phyloP scores from a whole-genome alignment of 2,329 filamentous ascomycete genomes.

The Teratosphaeria nubilosa region DNA sequence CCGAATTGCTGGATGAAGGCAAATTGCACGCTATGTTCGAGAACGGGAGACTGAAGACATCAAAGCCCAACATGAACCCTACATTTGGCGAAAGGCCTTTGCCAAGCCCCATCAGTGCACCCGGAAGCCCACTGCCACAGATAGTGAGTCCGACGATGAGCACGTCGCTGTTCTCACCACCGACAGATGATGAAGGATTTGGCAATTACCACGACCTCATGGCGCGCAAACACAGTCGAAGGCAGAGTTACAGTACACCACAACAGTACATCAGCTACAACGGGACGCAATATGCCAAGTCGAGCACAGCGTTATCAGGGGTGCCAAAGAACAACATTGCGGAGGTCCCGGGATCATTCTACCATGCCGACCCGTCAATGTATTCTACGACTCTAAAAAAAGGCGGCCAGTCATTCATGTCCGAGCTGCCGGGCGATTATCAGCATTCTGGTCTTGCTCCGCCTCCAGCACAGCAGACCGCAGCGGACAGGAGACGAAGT shows the following conservation, averaged over 20 bases:
- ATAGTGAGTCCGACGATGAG: slow-evolving; percentile 3
- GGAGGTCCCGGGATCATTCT: slow-evolving; percentile 34
- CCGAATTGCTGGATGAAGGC: slow-evolving; percentile 53
- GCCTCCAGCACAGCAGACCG: slow-evolving; percentile 1
- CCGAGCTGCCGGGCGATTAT: slow-evolving; percentile 20
- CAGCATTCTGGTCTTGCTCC: slow-evolving; percentile 4
- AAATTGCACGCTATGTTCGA: slow-evolving; percentile 58
- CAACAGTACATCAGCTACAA: slow-evolving; percentile 20
- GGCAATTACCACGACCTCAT: slow-evolving; percentile 22
- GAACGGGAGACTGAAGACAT: slow-evolving; percentile 51
- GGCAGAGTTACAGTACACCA: slow-evolving; percentile 12
- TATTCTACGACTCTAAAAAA: slow-evolving; percentile 14
- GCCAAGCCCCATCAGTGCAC: slow-evolving; percentile 4
- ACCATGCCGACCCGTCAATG: slow-evolving; percentile 22
- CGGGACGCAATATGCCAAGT: slow-evolving; percentile 12
- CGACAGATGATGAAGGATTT: slow-evolving; percentile 17
- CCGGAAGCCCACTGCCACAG: slow-evolving; percentile 8
- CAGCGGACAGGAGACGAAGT: background rate
- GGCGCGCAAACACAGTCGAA: slow-evolving; percentile 5
- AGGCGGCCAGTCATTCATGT: slow-evolving; percentile 12
- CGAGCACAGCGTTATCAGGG: slow-evolving; percentile 12
- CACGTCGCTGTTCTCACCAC: slow-evolving; percentile 1
- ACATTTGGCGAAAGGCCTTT: slow-evolving; percentile 6
- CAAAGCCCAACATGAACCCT: slow-evolving; percentile 34
- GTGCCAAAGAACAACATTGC: slow-evolving; percentile 21